Evolutionary conservation across 139 green algal species (phyloP), one percentile per base, ranked within the genome.

Genomic region (Parachlorella kessleri): DNA sequence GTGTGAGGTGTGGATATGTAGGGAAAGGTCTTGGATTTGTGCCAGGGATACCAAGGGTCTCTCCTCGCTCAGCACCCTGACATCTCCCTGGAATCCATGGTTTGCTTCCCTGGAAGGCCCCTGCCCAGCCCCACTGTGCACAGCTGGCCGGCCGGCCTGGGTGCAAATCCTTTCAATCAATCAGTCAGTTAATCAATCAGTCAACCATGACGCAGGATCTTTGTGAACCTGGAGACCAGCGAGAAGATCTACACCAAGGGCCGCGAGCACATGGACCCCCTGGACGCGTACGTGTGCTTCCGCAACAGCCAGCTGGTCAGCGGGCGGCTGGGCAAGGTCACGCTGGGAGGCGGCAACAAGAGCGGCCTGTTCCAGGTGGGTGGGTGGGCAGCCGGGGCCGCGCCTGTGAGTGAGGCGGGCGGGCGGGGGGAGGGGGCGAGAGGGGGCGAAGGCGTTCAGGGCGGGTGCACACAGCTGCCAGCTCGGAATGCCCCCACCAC

Each of bases 221-320:
- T 96, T 73, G 81, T 98, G 18, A 98, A 95, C 84, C 74, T 97
- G 53, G 93, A 98, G 84, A 91, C 96, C 10, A 87, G 83, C 1
- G 95, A 99, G 88, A 96, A 95, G 81, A 87, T 88, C 21, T 97
- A 98, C 89, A 88, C 40, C 55, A 94, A 92, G 83, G 71, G 76
- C 79, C 83, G 76, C 81, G 88, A 77, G 70, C 84, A 94, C 48
- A 95, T 99, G 91, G 96, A 91, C 83, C 82, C 88, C 70, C 88
- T 82, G 30, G 96, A 99, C 80, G 95, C 94, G 39, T 99, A 89
- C 55, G 96, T 99, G 18, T 88, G 73, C 82, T 97, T 99, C 80
- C 82, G 85, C 42, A 98, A 99, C 90, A 95, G 88, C 42, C 86
- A 98, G 78, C 91, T 98, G 40, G 81, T 99, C 35, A 73, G 82